Evolutionary conservation across 768 basidiomycete species (phyloP), one percentile per base, ranked within the genome.

Genomic region (Rhodotorula paludigena): DNA sequence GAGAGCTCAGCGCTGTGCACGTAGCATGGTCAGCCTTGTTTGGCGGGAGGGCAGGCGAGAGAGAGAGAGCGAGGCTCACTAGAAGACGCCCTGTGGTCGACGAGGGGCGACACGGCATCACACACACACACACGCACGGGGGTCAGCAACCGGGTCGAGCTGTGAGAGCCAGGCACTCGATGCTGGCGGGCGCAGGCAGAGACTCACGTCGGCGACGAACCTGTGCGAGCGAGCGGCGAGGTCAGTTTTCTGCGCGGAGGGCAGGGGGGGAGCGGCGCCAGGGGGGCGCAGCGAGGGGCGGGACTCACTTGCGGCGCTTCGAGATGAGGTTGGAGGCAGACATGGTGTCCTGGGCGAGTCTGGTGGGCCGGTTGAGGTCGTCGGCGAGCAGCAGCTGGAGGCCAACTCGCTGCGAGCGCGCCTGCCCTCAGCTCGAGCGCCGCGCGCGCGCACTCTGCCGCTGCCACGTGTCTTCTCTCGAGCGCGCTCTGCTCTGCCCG

Each of bases 1-100:
- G 91, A 91, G 80, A 99, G 86, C 82, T 99, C 96, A 74, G 96
- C 96, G 92, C 68, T 68, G 67, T 10, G 30, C 85, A 93, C 1
- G 41, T n/a, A 3, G 41, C n/a, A 5, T 16, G 21, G 56, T 67
- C 55, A 67, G 60, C 60, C 1, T 0, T 32, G 12, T 15, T 7
- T 20, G n/a, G 21, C 33, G 42, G 28, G 36, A 3, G 18, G 5
- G 30, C 1, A 20, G 49, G 32, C 1, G 18, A 3, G 38, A 23
- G 15, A 47, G 38, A 18, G 42, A 15, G 18, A 10, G 25, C 14
- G 11, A 7, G 39, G 61, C 70, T 41, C 63, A 72, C 71, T 72
- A 72, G 71, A 72, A 72, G 64, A 72, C 71, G 54, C 71, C 71
- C 66, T 67, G 51, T 32, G 10, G 25, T 30, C 36, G 32, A 3